Conservation (phyloP, 139 green algal genomes). For the Auxenochlorella protothecoides region DNA sequence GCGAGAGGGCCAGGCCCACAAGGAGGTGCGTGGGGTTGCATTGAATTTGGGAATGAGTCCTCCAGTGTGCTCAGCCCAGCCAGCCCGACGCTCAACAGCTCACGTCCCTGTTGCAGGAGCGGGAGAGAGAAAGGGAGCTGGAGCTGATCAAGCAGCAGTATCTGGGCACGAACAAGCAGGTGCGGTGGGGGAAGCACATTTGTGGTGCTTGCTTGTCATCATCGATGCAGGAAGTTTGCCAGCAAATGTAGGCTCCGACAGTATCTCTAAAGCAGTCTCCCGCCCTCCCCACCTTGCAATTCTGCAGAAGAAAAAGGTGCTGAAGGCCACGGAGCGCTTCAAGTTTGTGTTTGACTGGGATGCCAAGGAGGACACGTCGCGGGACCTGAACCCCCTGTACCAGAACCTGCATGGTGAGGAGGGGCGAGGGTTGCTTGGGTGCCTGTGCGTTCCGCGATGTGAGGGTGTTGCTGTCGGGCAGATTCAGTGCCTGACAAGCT, state of each 20-base stretch:
- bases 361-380: constrained; percentile 81
- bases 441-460: background rate
- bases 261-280: background rate
- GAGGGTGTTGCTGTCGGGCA: background rate
- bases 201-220: background rate
- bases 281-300: background rate
- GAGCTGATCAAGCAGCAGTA: constrained; percentile 90
- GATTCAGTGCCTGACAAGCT: background rate
- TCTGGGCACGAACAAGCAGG: constrained; percentile 37
- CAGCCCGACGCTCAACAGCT: too few relatives aligned
- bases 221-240: background rate
- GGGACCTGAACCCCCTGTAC: constrained; percentile 89
- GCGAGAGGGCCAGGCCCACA: too few relatives aligned
- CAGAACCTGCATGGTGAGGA: constrained; percentile 58
- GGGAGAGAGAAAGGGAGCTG: constrained; percentile 75
- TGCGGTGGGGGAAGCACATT: background rate
- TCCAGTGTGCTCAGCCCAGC: too few relatives aligned
- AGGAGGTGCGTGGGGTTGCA: too few relatives aligned
- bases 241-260: background rate
- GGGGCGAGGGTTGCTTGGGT: too few relatives aligned
- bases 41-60: too few relatives aligned
- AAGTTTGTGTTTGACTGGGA: constrained; percentile 98
- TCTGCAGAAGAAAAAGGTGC: constrained; percentile 25
- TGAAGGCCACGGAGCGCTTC: constrained; percentile 83
- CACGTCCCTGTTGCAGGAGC: constrained; percentile 24